These are phyloP conservation scores for Lichtheimia ramosa DNA, from an alignment of 371 early-diverging fungal species.

Conservation along the genomic window DNA sequence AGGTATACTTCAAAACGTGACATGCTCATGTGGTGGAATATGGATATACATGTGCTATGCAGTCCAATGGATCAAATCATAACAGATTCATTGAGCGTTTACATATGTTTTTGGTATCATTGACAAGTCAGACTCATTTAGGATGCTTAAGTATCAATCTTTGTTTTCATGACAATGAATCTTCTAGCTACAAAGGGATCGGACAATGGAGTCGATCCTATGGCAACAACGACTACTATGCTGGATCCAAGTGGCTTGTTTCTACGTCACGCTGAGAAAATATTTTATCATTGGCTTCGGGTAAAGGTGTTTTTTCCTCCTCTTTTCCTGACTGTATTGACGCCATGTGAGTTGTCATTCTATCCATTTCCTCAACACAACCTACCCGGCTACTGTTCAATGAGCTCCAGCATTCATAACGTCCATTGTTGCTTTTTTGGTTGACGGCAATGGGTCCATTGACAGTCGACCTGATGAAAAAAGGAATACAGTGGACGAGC, in stretches of 20 bases:
- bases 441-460: background rate
- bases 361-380: background rate
- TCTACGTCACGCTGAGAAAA: constrained; percentile 8
- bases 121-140: no score
- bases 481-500: background rate
- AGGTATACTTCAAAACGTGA: no score
- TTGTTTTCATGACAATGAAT: no score
- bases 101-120: no score
- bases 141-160: no score
- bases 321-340: constrained; percentile 7
- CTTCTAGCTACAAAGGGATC: no score
- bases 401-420: no score
- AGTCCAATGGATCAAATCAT: no score
- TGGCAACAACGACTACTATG: background rate
- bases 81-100: no score
- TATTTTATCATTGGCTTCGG: constrained; percentile 8
- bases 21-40: no score
- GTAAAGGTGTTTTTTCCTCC: constrained; percentile 4
- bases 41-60: no score
- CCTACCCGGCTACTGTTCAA: background rate
- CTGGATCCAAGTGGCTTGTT: constrained; percentile 2
- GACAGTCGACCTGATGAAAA: background rate
- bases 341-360: constrained; percentile 10
- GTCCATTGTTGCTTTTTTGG: background rate
- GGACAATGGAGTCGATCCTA: no score